Evolutionary conservation across 306 rosid genomes (phyloP), one percentile per base, ranked within the genome.

Genomic region (Crataegus laevigata): DNA sequence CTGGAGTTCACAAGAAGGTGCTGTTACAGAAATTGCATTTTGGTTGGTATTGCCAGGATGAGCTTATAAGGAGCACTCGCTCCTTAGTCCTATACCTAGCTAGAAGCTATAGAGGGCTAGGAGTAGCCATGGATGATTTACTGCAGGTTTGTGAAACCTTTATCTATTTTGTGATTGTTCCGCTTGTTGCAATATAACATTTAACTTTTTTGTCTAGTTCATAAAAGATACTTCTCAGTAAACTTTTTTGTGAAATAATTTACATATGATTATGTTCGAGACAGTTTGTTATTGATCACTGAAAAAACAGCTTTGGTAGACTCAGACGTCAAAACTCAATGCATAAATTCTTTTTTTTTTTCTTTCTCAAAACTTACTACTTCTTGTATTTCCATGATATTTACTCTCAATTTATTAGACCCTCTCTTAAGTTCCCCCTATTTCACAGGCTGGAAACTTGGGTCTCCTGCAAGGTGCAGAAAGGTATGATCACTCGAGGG

Each of bases 391-490:
- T 7, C 40, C 74, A 51, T 52, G 52, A 6, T 54, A 30, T n/a
- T 21, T 71, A 51, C 43, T 28, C 62, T 32, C 59, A 12, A 59
- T 52, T 57, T 30, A 2, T 11, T 47, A 22, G 75, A 52, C 52
- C 71, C 66, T 82, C 34, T 21, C 51, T 79, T 66, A 60, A 8
- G n/a, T 29, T 26, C 43, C 42, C 72, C 14, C 12, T 43, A 61
- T 77, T 30, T 47, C 47, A 59, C 72, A 94, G 98, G 97, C 97
- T 66, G 97, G 98, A 86, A 82, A 79, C 59, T 24, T 85, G 58
- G 96, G 96, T 65, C 91, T 91, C 64, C 96, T 94, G 77, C 96
- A 85, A 82, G 98, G 98, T 71, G 97, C 96, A 6, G 97, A 87
- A 76, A 85, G 97, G 85, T 94, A 91, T 81, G 98, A 94, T 76